Base-by-base conservation (phyloP, 2,329 filamentous ascomycete species). In the Arthrocladium fulminans region DNA sequence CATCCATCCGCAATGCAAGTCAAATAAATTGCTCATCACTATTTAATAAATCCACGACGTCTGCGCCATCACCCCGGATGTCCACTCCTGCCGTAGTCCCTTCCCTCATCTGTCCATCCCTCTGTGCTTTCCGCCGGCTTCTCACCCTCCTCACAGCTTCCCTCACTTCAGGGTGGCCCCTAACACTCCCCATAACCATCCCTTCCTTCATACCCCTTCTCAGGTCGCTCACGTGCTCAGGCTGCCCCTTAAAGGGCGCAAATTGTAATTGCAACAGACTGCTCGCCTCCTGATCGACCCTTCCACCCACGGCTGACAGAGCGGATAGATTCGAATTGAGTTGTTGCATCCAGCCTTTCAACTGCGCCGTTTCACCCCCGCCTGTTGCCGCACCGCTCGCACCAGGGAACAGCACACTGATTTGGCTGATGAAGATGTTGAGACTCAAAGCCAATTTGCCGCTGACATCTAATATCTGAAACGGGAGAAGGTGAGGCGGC, bases 101-200 rank as follows among this genome's bases (percentile, higher is more conserved):
- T 6, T 9, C 13, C 35, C 32, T 47, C 12, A n/a, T n/a, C n/a
- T n/a, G n/a, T n/a, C n/a, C n/a, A n/a, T 13, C 2, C 12, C 13
- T 9, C 23, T 45, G 43, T 19, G 27, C 37, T 45, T 45, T 53
- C 32, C 55, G 49, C 30, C 55, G 45, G 15, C 50, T 54, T 32
- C 54, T 22, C 23, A 81, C 80, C 50, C 74, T 76, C 20, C 80
- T 81, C 57, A 95, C 73, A 0, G 88, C 88, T 64, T 87, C 83
- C 57, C 82, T 77, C 7, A 97, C 90, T 67, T 90, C 86, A 1
- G 82, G 83, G 65, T 90, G 86, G 41, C 77, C 80, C 56, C 80
- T 76, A 51, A 94, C 84, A 12, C 83, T 89, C 61, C 94, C 94
- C 64, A 94, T 81, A 44, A 96, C 81, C 57, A 97, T 71, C 76